A percentile compares a stretch with the other conserved stretches of the same genome.
Evolutionary conservation across 2,329 filamentous ascomycete genomes (phyloP).

Genomic region (Fusarium torreyae): DNA sequence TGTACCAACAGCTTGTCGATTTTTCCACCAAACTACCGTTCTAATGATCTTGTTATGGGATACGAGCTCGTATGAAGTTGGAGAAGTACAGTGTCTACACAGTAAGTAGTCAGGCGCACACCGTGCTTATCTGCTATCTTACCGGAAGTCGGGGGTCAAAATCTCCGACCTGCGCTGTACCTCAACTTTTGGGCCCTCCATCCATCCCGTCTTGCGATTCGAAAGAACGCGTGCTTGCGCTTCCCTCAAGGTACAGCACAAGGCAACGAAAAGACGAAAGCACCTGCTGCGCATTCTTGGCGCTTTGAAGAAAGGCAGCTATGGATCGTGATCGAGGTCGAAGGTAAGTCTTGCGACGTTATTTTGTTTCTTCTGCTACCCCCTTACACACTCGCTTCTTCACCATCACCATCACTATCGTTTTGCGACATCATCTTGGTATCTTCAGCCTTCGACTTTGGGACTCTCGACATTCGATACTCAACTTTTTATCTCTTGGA

Average conservation of each 20-base stretch:
- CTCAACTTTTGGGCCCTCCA: conserved; percentile 28
- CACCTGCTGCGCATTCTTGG: conserved; percentile 26
- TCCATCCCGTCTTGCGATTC: conserved; percentile 36
- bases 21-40: not conserved
- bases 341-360: conserved; percentile 51
- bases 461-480: not conserved
- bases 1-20: not conserved
- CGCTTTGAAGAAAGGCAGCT: conserved; percentile 9
- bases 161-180: conserved; percentile 40
- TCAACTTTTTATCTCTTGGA: conserved; percentile 1
- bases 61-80: not conserved
- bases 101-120: conserved; percentile 1
- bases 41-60: not conserved
- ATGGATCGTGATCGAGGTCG: conserved; percentile 59
- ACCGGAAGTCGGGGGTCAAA: conserved; percentile 40
- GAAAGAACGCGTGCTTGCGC: conserved; percentile 46
- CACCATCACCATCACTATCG: conserved; percentile 20
- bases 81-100: not conserved
- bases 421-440: conserved; percentile 29
- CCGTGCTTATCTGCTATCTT: conserved; percentile 41
- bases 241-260: conserved; percentile 29
- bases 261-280: conserved; percentile 13
- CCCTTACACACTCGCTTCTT: conserved; percentile 10
- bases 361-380: conserved; percentile 21
- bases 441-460: conserved; percentile 5